Conservation (phyloP, 768 basidiomycete genomes). For the Boletus barrowsii region DNA sequence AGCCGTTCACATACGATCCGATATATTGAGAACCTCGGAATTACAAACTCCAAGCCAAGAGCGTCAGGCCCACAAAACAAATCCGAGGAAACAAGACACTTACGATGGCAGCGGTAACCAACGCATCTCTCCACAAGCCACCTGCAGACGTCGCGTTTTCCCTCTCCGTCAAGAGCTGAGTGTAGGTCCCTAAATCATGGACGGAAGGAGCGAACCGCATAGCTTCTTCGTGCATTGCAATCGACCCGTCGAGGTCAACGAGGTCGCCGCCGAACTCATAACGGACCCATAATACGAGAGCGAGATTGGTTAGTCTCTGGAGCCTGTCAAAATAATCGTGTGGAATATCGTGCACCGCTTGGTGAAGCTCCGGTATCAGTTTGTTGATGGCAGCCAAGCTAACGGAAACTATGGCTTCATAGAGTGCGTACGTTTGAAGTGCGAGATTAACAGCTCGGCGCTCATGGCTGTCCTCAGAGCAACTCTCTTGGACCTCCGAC, state of each 20-base stretch:
- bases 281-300: slow-evolving; percentile 2
- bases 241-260: slow-evolving; percentile 19
- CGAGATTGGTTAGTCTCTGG: slow-evolving; percentile 12
- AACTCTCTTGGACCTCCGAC: not conserved
- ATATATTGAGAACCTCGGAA: not conserved
- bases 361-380: not conserved
- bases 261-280: not conserved
- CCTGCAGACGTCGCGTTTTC: not conserved
- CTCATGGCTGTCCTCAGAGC: not conserved
- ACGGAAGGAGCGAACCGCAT: not conserved
- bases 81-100: not conserved
- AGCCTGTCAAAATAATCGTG: slow-evolving; percentile 4
- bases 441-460: not conserved
- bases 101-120: not conserved
- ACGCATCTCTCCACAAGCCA: not conserved
- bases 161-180: not conserved
- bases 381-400: not conserved
- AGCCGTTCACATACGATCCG: not conserved
- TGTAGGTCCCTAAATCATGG: too few species aligned
- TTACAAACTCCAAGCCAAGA: not conserved
- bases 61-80: not conserved
- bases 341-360: not conserved
- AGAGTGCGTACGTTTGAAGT: not conserved
- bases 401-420: not conserved
- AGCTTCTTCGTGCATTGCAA: not conserved